Percentiles rank a stretch among this genome's conserved stretches.
Conservation (phyloP, 768 basidiomycete species). For the Crepidotus variabilis region DNA sequence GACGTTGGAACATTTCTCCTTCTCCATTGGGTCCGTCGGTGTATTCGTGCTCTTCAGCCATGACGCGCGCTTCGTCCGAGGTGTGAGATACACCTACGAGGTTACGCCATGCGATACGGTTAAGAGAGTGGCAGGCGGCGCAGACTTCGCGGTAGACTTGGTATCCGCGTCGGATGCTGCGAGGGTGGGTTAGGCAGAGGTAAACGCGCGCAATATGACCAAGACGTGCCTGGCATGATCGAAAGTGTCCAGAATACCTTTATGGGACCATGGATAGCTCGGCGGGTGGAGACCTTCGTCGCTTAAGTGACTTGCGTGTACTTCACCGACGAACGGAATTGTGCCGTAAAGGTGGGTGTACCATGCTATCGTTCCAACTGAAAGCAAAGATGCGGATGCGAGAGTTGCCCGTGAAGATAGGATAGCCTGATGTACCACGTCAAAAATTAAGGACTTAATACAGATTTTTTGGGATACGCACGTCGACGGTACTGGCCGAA, state of each 20-base stretch:
- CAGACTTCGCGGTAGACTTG: slow-evolving; percentile 99
- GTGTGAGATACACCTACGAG: slow-evolving; percentile 97
- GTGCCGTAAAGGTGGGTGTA: slow-evolving; percentile 93
- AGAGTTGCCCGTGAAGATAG: slow-evolving; percentile 71
- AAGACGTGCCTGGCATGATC: slow-evolving; percentile 86
- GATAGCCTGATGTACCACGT: slow-evolving; percentile 43
- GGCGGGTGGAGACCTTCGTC: slow-evolving; percentile 94
- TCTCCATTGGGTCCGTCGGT: slow-evolving; percentile 90
- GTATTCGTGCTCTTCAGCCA: slow-evolving; percentile 98
- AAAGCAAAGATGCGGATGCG: slow-evolving; percentile 69
- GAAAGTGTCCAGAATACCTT: slow-evolving; percentile 84
- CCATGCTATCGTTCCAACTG: slow-evolving; percentile 92
- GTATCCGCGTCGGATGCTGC: slow-evolving; percentile 91
- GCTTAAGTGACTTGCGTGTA: slow-evolving; percentile 86
- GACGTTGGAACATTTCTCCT: slow-evolving; percentile 98
- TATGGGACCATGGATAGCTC: slow-evolving; percentile 88
- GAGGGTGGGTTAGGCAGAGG: slow-evolving; percentile 14
- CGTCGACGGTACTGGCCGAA: slow-evolving; percentile 54
- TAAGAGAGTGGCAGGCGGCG: slow-evolving; percentile 97
- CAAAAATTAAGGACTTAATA: slow-evolving; percentile 6
- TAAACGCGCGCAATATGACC: too few relatives aligned
- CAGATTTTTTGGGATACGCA: slow-evolving; percentile 29
- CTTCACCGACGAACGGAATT: slow-evolving; percentile 87
- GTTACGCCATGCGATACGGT: slow-evolving; percentile 99
- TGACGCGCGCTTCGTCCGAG: slow-evolving; percentile 78